Evolutionary conservation across 2,329 filamentous ascomycete species (phyloP), one percentile per base, ranked within the genome.

Genomic region (Helotiales sp.): DNA sequence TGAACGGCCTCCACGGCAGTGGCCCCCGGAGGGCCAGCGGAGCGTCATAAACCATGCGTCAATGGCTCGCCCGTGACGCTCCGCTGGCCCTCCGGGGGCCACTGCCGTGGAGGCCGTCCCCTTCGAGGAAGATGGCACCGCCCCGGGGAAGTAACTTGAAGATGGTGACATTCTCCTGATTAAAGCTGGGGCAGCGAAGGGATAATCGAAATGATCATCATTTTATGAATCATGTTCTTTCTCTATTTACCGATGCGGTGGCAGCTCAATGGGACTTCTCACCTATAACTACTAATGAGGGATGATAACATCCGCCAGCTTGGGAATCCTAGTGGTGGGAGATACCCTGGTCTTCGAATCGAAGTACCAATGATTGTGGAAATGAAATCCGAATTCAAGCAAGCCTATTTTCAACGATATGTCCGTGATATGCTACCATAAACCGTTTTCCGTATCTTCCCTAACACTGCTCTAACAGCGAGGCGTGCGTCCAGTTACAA

Each of bases 111-210:
- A n/a, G n/a, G n/a, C n/a, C n/a, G n/a, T n/a, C n/a, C n/a, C n/a
- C n/a, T n/a, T n/a, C n/a, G n/a, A n/a, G n/a, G n/a, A n/a, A n/a
- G n/a, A n/a, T n/a, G n/a, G n/a, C n/a, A n/a, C n/a, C n/a, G n/a
- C n/a, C n/a, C n/a, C n/a, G n/a, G n/a, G n/a, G n/a, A n/a, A n/a
- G n/a, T n/a, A n/a, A n/a, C n/a, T n/a, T 73, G 89, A 94, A 79
- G 93, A 96, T 77, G 93, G 92, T 59, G 93, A 77, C 63, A 75
- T 77, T 22, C 17, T 76, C 11, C 65, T 77, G 30, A 70, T 77
- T 26, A 77, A 77, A 34, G 73, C 73, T 49, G 75, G 75, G 30
- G 75, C 75, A 62, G 75, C 75, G 2, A 77, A 77, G 54, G 58
- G 61, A 32, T 63, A 63, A 55, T 45, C 15, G 40, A 40, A 34